A percentile compares a stretch with the other conserved stretches of the same genome.
phyloP scores from a whole-genome alignment of 768 basidiomycete species.

The Austroboletus eburneus region DNA sequence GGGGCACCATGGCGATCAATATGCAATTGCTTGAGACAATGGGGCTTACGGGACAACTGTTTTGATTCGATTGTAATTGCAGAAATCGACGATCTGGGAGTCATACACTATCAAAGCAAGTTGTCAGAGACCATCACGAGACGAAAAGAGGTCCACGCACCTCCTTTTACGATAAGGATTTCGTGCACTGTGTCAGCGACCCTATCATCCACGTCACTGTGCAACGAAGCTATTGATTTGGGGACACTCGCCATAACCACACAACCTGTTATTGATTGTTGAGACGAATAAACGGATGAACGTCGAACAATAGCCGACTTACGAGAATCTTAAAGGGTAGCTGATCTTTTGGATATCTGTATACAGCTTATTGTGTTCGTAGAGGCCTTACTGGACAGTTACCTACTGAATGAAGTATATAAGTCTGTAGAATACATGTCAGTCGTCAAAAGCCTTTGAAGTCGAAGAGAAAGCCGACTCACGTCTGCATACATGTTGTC shows the following conservation, averaged over 20 bases:
- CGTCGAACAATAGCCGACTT: background rate
- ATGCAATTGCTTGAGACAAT: background rate
- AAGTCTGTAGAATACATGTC: background rate
- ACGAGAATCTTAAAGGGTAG: background rate
- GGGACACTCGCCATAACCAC: constrained; percentile 1
- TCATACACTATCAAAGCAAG: background rate
- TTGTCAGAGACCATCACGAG: background rate
- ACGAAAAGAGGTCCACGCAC: background rate
- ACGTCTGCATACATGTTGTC: constrained; percentile 12
- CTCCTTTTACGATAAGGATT: constrained; percentile 1
- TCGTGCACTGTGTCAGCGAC: background rate
- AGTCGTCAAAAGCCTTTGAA: background rate
- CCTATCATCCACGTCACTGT: background rate
- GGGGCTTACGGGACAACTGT: constrained; percentile 1
- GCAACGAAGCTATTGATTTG: background rate
- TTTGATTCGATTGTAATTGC: background rate
- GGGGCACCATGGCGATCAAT: background rate
- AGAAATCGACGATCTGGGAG: background rate
- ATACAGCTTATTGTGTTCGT: too few species aligned
- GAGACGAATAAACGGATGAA: too few species aligned
- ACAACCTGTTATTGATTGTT: background rate
- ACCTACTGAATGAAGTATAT: constrained; percentile 7
- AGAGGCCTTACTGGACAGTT: too few species aligned
- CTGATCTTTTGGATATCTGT: background rate
- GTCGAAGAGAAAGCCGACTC: background rate